These are phyloP conservation scores for Lepiota venenata DNA, from an alignment of 768 basidiomycete genomes.

Conservation along the genomic window DNA sequence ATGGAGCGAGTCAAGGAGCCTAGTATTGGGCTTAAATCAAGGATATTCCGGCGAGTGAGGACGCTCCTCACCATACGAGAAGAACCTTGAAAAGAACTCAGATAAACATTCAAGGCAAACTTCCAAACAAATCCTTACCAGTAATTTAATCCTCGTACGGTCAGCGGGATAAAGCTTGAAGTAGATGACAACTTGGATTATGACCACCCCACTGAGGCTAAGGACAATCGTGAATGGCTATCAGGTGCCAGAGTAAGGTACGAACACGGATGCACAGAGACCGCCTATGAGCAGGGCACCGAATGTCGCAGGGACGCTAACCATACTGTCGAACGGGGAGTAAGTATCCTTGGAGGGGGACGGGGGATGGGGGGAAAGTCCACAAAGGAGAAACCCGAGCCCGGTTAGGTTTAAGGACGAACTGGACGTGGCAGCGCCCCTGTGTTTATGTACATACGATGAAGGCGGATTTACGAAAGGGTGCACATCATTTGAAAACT, in stretches of 20 bases:
- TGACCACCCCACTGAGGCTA: conserved; percentile 28
- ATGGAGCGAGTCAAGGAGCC: conserved; percentile 35
- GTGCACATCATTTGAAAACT: too few species aligned
- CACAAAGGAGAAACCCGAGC: not conserved
- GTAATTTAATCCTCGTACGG: conserved; percentile 18
- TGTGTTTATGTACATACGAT: too few species aligned
- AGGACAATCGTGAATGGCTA: not conserved
- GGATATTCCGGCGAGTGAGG: not conserved
- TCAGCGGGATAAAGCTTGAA: conserved; percentile 32
- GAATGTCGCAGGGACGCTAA: conserved; percentile 29
- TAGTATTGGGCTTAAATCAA: conserved; percentile 9
- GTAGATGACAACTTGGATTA: conserved; percentile 32
- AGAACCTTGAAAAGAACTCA: conserved; percentile 23
- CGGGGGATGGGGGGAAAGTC: not conserved
- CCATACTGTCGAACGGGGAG: not conserved
- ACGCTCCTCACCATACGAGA: conserved; percentile 26
- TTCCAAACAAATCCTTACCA: conserved; percentile 20
- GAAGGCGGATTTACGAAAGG: too few species aligned
- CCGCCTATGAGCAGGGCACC: conserved; percentile 38
- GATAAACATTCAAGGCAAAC: not conserved
- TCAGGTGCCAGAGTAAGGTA: not conserved
- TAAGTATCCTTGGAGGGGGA: not conserved
- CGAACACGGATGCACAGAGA: conserved; percentile 31
- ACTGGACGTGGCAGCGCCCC: too few species aligned
- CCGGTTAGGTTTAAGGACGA: not conserved